Evolutionary conservation across 176 grass and related monocot genomes (phyloP).

Genomic region (Aegilops bicornis): DNA sequence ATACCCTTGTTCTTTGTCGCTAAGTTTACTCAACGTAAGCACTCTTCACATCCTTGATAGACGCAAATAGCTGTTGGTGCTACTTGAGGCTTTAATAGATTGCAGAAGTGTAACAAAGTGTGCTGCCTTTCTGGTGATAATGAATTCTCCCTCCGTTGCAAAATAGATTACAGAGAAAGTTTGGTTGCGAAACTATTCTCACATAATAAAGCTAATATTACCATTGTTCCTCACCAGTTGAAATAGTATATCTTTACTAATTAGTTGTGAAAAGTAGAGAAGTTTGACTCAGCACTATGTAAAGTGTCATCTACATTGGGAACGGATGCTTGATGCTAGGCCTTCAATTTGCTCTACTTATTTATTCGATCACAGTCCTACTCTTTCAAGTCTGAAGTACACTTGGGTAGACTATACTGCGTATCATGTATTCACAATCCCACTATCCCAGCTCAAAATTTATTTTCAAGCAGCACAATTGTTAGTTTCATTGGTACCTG

Average conservation of each 20-base stretch:
- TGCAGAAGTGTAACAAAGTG: neutral
- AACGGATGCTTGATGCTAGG: neutral
- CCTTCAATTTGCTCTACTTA: neutral
- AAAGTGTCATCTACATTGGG: neutral
- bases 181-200: neutral
- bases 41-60: neutral
- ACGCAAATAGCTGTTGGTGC: neutral
- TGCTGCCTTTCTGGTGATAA: neutral
- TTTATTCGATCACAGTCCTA: neutral
- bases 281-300: neutral
- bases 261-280: neutral
- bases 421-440: neutral
- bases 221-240: neutral
- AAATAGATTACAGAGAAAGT: neutral
- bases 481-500: neutral
- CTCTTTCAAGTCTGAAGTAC: neutral
- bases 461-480: neutral
- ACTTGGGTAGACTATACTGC: neutral
- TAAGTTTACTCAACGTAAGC: too few relatives aligned
- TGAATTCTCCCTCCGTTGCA: neutral
- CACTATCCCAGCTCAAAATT: neutral
- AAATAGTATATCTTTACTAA: neutral
- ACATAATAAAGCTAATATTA: neutral
- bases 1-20: conserved; percentile 74
- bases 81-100: too few relatives aligned